Evolutionary conservation across 306 rosid genomes (phyloP), one percentile per base, ranked within the genome.

Genomic region (Amphicarpaea edgeworthii): DNA sequence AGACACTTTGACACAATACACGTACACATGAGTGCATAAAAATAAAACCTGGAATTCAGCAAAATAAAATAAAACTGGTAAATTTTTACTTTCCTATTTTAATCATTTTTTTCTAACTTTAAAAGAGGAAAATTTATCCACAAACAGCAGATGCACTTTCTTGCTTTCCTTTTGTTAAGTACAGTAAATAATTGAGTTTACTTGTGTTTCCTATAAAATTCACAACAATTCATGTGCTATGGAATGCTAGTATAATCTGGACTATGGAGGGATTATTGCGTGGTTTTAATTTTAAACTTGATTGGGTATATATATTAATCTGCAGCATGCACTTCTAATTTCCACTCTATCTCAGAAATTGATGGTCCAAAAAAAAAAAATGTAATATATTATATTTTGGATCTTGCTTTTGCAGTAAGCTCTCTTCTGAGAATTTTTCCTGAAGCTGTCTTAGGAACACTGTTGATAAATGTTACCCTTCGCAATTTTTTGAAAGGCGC

Each of bases 351-450:
- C 37, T 7, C 24, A 32, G 41, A 34, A 47, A 15, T 20, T 28
- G 34, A 43, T 3, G 23, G 20, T 10, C 65, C 11, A 68, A 61
- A 60, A 1, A 68, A 61, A 60, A 1, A 12, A 16, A 3, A 16
- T 47, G 41, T 8, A 24, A 34, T 15, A 24, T 47, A 68, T 83
- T 73, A 94, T 21, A 92, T 79, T 83, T 87, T 88, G 73, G 98
- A 78, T 64, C 90, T 67, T 16, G 75, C 92, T 87, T 87, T 91
- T 67, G 87, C 84, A 20, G 92, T 88, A 49, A 92, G 93, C 79
- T 88, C 95, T 86, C 96, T 85, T 82, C 98, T 79, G 20, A 94
- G 97, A 53, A 92, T 90, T 81, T 94, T 94, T 30, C 97, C 98
- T 4, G 98, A 84, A 68, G 87, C 85, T 20, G 97, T 86, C 75